Base-by-base conservation (phyloP, 2,329 filamentous ascomycete species). In the Graphiopsis chlorocephala region DNA sequence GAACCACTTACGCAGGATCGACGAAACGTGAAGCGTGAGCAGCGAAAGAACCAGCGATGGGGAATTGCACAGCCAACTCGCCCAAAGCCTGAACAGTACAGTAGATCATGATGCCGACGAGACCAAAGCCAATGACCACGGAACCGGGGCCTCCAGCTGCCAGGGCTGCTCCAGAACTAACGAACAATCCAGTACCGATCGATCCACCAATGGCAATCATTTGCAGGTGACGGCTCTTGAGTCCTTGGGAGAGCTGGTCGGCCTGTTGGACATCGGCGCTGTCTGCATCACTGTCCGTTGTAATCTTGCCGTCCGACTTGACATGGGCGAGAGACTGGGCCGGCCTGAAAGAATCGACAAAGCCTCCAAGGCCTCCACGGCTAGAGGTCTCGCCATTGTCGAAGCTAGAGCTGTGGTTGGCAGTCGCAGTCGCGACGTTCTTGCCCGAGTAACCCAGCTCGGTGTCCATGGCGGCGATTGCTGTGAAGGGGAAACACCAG, bases 1-100 rank as follows among this genome's bases (percentile, higher is more conserved):
- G 74, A 96, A 5, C 96, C 0, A 93, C 93, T 92, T 92, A 97
- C 0, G 71, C 68, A 29, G 79, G 79, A 72, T 81, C 78, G 63
- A 82, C 78, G 69, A 82, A 82, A 68, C 80, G 79, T 66, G 68
- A 61, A 14, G 76, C 75, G 69, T 78, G 79, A 53, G 73, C 73
- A 67, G 74, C 78, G 66, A 79, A 79, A 26, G 76, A 77, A 47
- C 78, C 78, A 64, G 77, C 76, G 31, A 79, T 73, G 1, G 78
- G 78, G 63, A 78, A 80, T 67, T 79, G 68, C 61, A 78, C 74
- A 31, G 78, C 75, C 60, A 80, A 69, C 64, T 80, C 78, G 35
- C 76, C 78, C 29, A 79, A 72, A 45, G 78, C 78, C 64, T 79
- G 76, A 65, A 78, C 75, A 61, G 76, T 77, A 61, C 67, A 75